Conservation (phyloP, 2,329 filamentous ascomycete species). For the Pestalotiopsis sp. region DNA sequence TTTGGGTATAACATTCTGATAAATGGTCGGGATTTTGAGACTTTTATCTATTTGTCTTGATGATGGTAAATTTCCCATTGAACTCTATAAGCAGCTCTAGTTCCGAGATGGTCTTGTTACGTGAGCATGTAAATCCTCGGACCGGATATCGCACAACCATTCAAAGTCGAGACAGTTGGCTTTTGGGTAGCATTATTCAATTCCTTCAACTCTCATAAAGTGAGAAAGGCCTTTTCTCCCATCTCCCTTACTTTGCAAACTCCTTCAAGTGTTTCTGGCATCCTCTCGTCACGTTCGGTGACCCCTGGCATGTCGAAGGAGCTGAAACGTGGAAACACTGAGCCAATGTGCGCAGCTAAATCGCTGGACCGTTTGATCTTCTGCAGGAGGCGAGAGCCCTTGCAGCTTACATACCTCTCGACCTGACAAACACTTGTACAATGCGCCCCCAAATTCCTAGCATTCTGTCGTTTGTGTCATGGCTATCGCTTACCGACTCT, state of each 20-base stretch:
- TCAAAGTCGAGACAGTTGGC: too few relatives aligned
- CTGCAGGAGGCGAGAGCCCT: slow-evolving; percentile 2
- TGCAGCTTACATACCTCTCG: neutral
- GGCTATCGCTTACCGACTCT: neutral
- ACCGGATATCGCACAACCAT: too few relatives aligned
- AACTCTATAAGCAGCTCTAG: too few relatives aligned
- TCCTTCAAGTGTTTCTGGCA: neutral
- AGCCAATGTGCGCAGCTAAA: neutral
- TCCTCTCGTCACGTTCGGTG: neutral
- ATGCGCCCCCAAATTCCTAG: neutral
- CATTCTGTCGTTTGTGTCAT: neutral
- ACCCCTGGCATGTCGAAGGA: neutral
- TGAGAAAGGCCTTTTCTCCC: neutral
- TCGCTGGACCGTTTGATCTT: slow-evolving; percentile 7
- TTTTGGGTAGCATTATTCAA: too few relatives aligned
- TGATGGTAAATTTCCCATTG: too few relatives aligned
- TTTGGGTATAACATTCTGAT: too few relatives aligned
- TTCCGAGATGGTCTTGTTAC: too few relatives aligned
- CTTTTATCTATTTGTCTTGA: too few relatives aligned
- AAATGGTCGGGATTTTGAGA: too few relatives aligned
- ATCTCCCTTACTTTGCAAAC: neutral
- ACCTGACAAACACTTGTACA: too few relatives aligned
- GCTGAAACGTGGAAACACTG: slow-evolving; percentile 9
- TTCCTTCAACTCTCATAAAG: neutral
- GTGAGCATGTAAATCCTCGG: too few relatives aligned